Evolutionary conservation across 2,329 filamentous ascomycete species (phyloP), one percentile per base, ranked within the genome.

Genomic region (Pseudogymnoascus sp.): DNA sequence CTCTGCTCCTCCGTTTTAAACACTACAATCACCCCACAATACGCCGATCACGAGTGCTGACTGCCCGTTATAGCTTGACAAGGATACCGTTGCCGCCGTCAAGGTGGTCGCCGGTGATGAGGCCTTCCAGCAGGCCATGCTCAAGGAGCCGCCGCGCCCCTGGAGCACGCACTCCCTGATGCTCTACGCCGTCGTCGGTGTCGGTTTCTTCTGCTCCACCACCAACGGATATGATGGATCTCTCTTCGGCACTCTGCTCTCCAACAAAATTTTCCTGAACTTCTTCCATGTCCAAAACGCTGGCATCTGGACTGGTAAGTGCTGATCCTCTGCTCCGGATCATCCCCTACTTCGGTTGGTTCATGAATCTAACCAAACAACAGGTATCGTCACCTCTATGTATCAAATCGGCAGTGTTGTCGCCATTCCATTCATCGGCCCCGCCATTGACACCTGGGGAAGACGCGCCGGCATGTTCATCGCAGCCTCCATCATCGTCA

Each of bases 381-480:
- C 78, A 5, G 78, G 78, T 19, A 79, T 80, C 49, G 77, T 79
- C 7, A 80, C 76, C 61, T 77, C 78, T 36, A 80, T 80, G 60
- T 80, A 79, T 67, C 78, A 75, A 2, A 77, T 80, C 45, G 78
- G 74, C n/a, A 78, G 78, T 61, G 70, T 80, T 9, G 72, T 74
- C 4, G 77, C 75, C 0, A 76, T 76, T 6, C 76, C 79, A 39
- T 69, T 72, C 25, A 76, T 76, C 1, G 78, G 77, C 2, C 77
- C 77, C 4, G 75, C 75, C n/a, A 75, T 73, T 8, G 77, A 79
- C 66, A 75, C 72, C 39, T 70, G 66, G 64, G 75, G 82, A 62
- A 78, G 82, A 62, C 76, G 81, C 11, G 71, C 77, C 71, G 81
- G 80, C 59, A 84, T 84, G 72, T 82, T 82, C 66, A 74, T 81